A percentile compares a stretch with the other conserved stretches of the same genome.
Evolutionary conservation across 441 rosid genomes (phyloP).

Genomic region (Gossypium lobatum): DNA sequence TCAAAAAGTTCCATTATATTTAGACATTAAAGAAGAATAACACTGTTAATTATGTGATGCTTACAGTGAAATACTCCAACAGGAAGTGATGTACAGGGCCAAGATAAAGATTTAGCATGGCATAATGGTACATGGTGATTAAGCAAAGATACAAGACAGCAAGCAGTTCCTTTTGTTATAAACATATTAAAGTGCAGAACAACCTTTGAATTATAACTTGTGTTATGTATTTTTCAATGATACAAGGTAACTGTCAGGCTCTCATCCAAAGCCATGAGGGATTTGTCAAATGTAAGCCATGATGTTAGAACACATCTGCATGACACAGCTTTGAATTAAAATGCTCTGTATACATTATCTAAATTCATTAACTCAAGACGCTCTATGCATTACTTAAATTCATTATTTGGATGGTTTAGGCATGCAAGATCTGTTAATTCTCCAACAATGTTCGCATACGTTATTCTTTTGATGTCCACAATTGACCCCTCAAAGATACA

Average conservation of each 20-base stretch:
- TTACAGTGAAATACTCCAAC: neutral
- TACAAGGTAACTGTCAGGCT: neutral
- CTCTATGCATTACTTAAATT: neutral
- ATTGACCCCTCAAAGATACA: conserved; percentile 4
- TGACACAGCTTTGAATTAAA: conserved; percentile 3
- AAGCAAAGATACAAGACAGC: neutral
- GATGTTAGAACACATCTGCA: neutral
- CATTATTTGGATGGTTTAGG: conserved; percentile 6
- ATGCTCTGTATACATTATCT: neutral
- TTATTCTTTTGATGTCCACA: neutral
- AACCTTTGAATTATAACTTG: neutral
- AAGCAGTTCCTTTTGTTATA: neutral
- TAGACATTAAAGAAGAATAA: neutral
- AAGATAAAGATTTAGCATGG: neutral
- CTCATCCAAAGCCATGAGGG: neutral
- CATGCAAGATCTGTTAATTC: neutral
- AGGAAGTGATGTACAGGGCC: neutral
- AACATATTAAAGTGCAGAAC: neutral
- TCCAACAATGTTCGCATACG: neutral
- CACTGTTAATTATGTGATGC: neutral
- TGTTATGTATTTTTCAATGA: neutral
- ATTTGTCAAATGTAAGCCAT: neutral
- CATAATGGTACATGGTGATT: neutral
- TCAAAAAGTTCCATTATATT: conserved; percentile 1
- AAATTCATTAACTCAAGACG: neutral